A percentile compares a stretch with the other conserved stretches of the same genome.
These are phyloP conservation scores for Barnettozyma salicaria DNA, from an alignment of 805 yeast genomes.

Conservation along the genomic window DNA sequence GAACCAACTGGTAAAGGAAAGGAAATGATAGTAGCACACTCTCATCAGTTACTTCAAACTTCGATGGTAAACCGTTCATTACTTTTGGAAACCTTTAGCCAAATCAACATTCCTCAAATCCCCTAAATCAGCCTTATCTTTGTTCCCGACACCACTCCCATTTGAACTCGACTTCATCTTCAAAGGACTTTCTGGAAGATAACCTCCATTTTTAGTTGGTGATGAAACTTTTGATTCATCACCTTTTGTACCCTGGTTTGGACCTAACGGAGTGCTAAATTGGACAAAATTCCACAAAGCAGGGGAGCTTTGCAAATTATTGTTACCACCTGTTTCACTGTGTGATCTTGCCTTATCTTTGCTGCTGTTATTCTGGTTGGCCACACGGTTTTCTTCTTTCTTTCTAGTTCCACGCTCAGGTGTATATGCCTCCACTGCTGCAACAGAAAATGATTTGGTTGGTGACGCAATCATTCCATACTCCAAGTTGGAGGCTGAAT, in stretches of 20 bases:
- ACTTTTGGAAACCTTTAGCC: slow-evolving; percentile 39
- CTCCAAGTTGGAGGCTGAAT: slow-evolving; percentile 15
- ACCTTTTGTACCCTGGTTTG: slow-evolving; percentile 18
- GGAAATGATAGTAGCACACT: neutral
- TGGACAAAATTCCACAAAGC: slow-evolving; percentile 93
- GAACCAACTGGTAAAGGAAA: slow-evolving; percentile 1
- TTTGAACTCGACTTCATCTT: slow-evolving; percentile 14
- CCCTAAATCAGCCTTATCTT: slow-evolving; percentile 24
- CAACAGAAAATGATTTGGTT: slow-evolving; percentile 38
- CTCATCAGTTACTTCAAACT: no score
- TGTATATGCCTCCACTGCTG: slow-evolving; percentile 57
- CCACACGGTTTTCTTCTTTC: slow-evolving; percentile 9
- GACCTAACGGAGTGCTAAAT: slow-evolving; percentile 42
- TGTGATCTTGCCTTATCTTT: slow-evolving; percentile 15
- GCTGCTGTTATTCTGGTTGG: slow-evolving; percentile 5
- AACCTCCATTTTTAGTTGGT: slow-evolving; percentile 19
- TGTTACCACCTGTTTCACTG: slow-evolving; percentile 14
- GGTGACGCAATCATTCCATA: slow-evolving; percentile 29
- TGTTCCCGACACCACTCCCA: neutral
- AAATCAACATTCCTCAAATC: slow-evolving; percentile 43
- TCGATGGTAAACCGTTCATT: no score
- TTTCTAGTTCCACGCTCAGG: slow-evolving; percentile 47
- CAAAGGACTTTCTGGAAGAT: slow-evolving; percentile 22
- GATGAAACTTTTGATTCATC: slow-evolving; percentile 8
- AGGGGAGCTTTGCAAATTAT: slow-evolving; percentile 50